Conservation (phyloP, 345 rosid genomes). For the Psidium guajava region DNA sequence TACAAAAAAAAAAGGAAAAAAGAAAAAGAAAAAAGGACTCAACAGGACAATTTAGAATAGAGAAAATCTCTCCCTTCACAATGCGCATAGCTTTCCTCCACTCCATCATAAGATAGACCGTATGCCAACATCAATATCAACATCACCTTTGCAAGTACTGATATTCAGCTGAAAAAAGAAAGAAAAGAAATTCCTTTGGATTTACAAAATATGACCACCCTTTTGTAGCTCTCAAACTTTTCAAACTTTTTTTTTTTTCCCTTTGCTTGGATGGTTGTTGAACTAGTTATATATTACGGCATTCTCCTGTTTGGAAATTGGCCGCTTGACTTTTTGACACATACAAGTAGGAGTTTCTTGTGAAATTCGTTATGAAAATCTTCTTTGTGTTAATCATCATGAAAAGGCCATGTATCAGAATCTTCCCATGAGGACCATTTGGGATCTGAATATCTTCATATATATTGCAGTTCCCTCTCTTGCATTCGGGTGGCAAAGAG, state of each 20-base stretch:
- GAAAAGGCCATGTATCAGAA: neutral
- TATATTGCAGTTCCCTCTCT: slow-evolving; percentile 46
- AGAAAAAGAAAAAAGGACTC: too few relatives aligned
- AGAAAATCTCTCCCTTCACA: too few relatives aligned
- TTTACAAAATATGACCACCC: neutral
- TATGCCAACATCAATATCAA: too few relatives aligned
- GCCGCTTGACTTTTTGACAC: neutral
- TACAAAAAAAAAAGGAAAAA: too few relatives aligned
- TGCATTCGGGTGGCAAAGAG: slow-evolving; percentile 54
- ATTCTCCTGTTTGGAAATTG: neutral
- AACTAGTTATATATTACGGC: neutral
- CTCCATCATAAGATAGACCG: too few relatives aligned
- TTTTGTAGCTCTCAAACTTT: neutral
- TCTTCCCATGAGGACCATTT: neutral
- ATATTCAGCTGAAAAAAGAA: neutral
- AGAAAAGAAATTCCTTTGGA: neutral
- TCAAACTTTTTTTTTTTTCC: neutral
- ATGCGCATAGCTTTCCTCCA: too few relatives aligned
- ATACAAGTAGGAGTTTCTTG: neutral
- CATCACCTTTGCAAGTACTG: neutral
- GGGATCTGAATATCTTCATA: neutral
- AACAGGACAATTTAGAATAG: too few relatives aligned
- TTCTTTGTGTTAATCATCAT: neutral
- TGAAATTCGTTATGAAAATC: neutral
- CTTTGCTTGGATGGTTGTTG: neutral